Base-by-base conservation (phyloP, 2,329 filamentous ascomycete species). In the Colletotrichum lindemuthianum region DNA sequence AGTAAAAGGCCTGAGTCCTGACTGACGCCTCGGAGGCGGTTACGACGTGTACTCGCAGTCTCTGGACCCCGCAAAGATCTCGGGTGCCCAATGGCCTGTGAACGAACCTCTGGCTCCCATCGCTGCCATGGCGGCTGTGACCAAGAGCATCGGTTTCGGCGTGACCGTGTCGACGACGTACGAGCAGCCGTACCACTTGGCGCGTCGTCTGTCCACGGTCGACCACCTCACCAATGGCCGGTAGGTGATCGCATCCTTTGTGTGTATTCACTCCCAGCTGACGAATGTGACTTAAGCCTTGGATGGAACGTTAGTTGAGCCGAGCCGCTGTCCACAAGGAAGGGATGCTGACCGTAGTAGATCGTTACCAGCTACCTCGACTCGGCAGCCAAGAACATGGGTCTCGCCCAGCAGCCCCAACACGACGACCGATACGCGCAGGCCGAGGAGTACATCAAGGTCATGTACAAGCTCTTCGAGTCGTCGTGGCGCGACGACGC, bases 291-390 rank as follows among this genome's bases (percentile, higher is more conserved):
- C 8, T 12, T 34, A 16, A 84, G 83, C 34, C 68, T 88, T 4
- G 85, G 83, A 32, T 87, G 85, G 84, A 86, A 86, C 70, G 81
- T 84, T 63, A 70, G 80, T 53, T 34, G 1, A 49, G 2, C 1
- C 2, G 15, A 11, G n/a, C 15, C 15, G 0, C 2, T 1, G 7
- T 8, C n/a, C 6, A 13, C 24, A 24, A 24, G 24, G 24, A 24
- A 24, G 24, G 24, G 4, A 24, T 24, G 6, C 12, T 24, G 0
- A 70, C 68, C 70, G 60, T 73, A 1, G 33, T 43, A 78, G 78
- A 87, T 92, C 57, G 90, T 92, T 0, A 92, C 90, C 0, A 87
- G 88, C 54, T 92, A 91, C 71, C 81, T 92, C 0, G 88, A 92
- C 72, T 90, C 86, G 1, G 90, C 90, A 0, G 89, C 90, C 0